phyloP scores from a whole-genome alignment of 2,329 filamentous ascomycete genomes.

The Huntiella decipiens region DNA sequence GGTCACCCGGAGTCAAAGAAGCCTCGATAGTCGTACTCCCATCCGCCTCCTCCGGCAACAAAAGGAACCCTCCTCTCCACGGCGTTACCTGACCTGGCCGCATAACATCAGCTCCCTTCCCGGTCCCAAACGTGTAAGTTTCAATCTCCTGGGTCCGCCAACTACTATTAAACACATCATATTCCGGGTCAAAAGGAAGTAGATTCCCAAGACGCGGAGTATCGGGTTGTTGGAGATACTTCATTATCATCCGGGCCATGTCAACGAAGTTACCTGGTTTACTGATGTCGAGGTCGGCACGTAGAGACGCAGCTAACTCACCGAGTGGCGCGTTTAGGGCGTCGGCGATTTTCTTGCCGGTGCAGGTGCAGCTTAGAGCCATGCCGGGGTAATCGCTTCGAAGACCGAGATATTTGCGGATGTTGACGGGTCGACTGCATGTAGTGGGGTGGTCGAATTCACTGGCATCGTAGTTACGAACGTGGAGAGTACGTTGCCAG shows the following conservation, averaged over 20 bases:
- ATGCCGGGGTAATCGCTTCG: neutral
- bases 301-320: neutral
- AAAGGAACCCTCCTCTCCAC: neutral
- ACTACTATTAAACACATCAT: neutral
- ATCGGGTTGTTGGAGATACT: neutral
- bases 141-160: neutral
- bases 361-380: neutral
- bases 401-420: slow-evolving; percentile 1
- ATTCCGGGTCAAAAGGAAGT: neutral
- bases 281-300: neutral
- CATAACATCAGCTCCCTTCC: neutral
- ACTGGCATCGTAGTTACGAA: neutral
- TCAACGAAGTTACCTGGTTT: neutral
- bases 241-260: neutral
- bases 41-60: neutral
- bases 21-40: neutral
- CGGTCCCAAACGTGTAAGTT: neutral
- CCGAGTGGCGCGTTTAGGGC: neutral
- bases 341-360: neutral
- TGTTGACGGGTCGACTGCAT: neutral
- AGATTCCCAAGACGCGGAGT: neutral
- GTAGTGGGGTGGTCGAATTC: neutral
- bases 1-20: neutral
- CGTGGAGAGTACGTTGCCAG: neutral
- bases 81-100: neutral